These are phyloP conservation scores for Isatis tinctoria DNA, from an alignment of 345 rosid genomes.

Conservation along the genomic window DNA sequence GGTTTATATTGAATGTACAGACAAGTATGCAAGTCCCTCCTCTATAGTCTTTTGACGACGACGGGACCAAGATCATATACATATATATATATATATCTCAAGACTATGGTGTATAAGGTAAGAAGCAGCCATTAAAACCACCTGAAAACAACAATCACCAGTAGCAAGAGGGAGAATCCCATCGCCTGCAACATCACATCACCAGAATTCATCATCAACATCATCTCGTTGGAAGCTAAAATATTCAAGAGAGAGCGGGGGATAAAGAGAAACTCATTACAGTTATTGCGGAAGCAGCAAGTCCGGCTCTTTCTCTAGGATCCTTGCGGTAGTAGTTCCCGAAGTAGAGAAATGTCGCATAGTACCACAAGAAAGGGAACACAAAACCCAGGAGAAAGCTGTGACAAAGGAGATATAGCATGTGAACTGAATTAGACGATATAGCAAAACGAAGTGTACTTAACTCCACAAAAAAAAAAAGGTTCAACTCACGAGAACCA, in stretches of 20 bases:
- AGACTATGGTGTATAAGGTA: not conserved
- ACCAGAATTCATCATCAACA: not conserved
- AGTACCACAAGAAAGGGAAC: slow-evolving; percentile 89
- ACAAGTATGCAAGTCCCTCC: slow-evolving; percentile 7
- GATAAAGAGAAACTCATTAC: slow-evolving; percentile 36
- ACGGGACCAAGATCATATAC: slow-evolving; percentile 5
- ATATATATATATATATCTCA: not conserved
- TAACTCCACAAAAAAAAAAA: not conserved
- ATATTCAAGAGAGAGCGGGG: not conserved
- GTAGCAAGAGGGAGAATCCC: slow-evolving; percentile 61
- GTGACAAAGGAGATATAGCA: not conserved
- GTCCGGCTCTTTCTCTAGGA: slow-evolving; percentile 98
- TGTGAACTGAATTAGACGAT: not conserved
- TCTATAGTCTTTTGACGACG: slow-evolving; percentile 13
- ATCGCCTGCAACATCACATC: slow-evolving; percentile 59
- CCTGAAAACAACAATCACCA: slow-evolving; percentile 40
- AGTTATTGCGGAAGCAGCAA: slow-evolving; percentile 96
- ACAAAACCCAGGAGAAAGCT: slow-evolving; percentile 85
- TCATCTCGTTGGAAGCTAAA: not conserved
- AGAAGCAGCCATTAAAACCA: slow-evolving; percentile 28
- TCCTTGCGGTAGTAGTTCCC: slow-evolving; percentile 94
- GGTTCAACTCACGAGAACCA: slow-evolving; percentile 82
- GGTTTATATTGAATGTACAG: slow-evolving; percentile 12
- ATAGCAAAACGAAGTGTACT: not conserved
- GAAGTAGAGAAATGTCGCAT: slow-evolving; percentile 79